These are phyloP conservation scores for Microcyclospora pomicola DNA, from an alignment of 2,329 filamentous ascomycete genomes.

Conservation along the genomic window DNA sequence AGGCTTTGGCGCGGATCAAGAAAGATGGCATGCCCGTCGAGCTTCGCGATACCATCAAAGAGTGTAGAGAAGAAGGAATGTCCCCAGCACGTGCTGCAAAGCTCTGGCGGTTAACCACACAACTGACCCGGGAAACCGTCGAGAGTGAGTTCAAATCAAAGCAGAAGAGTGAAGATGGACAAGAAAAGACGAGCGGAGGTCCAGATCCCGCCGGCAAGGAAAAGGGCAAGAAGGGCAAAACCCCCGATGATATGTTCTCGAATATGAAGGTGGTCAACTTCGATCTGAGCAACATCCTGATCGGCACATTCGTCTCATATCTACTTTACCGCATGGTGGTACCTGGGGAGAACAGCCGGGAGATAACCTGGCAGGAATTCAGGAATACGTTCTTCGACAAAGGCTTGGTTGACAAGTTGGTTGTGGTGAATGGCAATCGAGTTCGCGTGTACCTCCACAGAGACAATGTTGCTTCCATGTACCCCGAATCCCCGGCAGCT, in stretches of 20 bases:
- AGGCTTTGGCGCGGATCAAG: constrained; percentile 49
- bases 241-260: constrained; percentile 21
- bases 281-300: constrained; percentile 42
- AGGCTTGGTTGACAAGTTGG: constrained; percentile 85
- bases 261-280: constrained; percentile 36
- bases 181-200: constrained; percentile 28
- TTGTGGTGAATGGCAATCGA: constrained; percentile 60
- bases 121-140: constrained; percentile 40
- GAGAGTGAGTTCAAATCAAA: constrained; percentile 25
- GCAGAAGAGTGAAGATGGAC: constrained; percentile 12
- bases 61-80: constrained; percentile 37
- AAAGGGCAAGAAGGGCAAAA: constrained; percentile 23
- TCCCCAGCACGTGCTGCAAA: constrained; percentile 51
- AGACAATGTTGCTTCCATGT: constrained; percentile 55
- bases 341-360: constrained; percentile 51
- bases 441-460: constrained; percentile 73
- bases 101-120: constrained; percentile 42
- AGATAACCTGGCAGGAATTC: constrained; percentile 98
- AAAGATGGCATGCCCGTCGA: constrained; percentile 57
- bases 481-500: constrained; percentile 59
- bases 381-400: constrained; percentile 87
- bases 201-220: constrained; percentile 29
- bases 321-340: constrained; percentile 51
- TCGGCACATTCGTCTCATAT: constrained; percentile 47
- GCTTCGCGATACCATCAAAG: constrained; percentile 49